Percentiles rank a stretch among this genome's conserved stretches.
Evolutionary conservation across 306 rosid species (phyloP).

Genomic region (Trifolium fragiferum): DNA sequence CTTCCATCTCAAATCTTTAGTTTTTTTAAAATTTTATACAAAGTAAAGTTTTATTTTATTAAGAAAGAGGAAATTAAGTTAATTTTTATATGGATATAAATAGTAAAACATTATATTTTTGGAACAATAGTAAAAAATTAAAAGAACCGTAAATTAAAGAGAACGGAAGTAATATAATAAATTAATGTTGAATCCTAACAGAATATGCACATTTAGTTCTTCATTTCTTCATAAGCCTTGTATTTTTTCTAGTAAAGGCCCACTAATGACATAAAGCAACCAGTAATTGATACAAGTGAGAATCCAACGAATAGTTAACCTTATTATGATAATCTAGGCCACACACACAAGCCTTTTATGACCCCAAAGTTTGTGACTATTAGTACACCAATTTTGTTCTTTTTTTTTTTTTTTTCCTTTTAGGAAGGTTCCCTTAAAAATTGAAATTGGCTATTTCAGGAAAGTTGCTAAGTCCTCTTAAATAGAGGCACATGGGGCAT

Average conservation of each 20-base stretch:
- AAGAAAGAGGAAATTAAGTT: too few species aligned
- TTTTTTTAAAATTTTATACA: too few species aligned
- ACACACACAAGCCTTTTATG: constrained; percentile 33
- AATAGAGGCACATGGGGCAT: constrained; percentile 48
- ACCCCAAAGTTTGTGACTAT: constrained; percentile 35
- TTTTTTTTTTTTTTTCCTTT: constrained; percentile 36
- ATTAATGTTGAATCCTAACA: too few species aligned
- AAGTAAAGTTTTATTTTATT: too few species aligned
- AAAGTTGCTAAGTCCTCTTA: constrained; percentile 41
- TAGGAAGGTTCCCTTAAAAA: constrained; percentile 25
- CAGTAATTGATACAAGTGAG: constrained; percentile 43
- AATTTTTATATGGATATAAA: too few species aligned
- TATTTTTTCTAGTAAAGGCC: constrained; percentile 36
- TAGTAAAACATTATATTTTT: too few species aligned
- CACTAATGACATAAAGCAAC: constrained; percentile 52
- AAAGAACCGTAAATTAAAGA: too few species aligned
- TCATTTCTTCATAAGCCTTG: too few species aligned
- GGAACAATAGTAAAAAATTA: too few species aligned
- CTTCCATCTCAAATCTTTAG: too few species aligned
- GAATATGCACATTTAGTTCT: too few species aligned
- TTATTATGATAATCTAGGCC: constrained; percentile 34
- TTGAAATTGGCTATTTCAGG: constrained; percentile 21
- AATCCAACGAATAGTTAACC: constrained; percentile 58
- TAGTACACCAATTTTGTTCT: constrained; percentile 33
- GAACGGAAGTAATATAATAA: too few species aligned